Evolutionary conservation across 768 basidiomycete genomes (phyloP).

Genomic region (Hericium rajendrae): DNA sequence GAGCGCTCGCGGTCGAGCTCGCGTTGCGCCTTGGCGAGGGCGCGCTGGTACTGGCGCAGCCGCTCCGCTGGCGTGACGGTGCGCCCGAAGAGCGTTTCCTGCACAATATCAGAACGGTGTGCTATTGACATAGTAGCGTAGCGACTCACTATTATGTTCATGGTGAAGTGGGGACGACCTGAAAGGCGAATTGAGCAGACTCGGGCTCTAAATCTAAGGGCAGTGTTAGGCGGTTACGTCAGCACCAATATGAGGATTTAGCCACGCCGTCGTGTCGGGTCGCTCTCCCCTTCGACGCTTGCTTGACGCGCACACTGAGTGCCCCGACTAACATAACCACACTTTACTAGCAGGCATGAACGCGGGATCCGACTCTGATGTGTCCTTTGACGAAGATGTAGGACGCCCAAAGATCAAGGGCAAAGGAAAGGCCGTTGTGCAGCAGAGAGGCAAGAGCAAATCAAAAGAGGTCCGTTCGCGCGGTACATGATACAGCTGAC

Average conservation of each 20-base stretch:
- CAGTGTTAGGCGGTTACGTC: too few relatives aligned
- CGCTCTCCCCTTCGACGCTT: too few relatives aligned
- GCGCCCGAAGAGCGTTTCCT: conserved; percentile 95
- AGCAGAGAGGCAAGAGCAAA: conserved; percentile 20
- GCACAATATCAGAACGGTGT: too few relatives aligned
- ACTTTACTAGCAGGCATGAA: neutral
- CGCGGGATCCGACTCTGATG: conserved; percentile 1
- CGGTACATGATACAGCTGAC: neutral
- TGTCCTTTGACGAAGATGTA: neutral
- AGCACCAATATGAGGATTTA: too few relatives aligned
- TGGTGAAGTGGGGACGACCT: conserved; percentile 22
- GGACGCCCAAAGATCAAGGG: conserved; percentile 13
- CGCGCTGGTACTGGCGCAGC: conserved; percentile 91
- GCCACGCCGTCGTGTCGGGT: too few relatives aligned
- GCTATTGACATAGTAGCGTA: too few relatives aligned
- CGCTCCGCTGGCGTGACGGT: conserved; percentile 94
- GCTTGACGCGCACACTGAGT: neutral
- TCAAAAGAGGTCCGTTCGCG: conserved; percentile 15
- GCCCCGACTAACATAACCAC: neutral
- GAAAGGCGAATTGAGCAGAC: too few relatives aligned
- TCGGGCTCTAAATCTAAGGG: too few relatives aligned
- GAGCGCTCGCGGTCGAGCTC: conserved; percentile 93
- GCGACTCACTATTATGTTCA: conserved; percentile 81
- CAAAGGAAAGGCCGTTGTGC: conserved; percentile 11
- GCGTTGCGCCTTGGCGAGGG: conserved; percentile 92